These are phyloP conservation scores for Eragrostis tef DNA, from an alignment of 202 grass and related monocot genomes.

Conservation along the genomic window DNA sequence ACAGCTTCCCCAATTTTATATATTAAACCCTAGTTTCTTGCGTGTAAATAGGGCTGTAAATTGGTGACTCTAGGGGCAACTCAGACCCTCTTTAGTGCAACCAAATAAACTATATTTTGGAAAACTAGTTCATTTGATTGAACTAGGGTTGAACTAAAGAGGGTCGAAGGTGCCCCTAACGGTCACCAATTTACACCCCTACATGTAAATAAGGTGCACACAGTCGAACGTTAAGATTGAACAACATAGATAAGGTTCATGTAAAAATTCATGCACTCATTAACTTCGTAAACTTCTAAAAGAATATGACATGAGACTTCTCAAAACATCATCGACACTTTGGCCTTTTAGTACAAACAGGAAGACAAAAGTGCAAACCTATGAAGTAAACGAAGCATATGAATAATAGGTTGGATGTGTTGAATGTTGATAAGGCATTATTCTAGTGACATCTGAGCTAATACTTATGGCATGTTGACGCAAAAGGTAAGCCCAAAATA, in stretches of 20 bases:
- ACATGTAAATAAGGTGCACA: no score
- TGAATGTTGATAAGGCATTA: slow-evolving; percentile 18
- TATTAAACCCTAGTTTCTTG: slow-evolving; percentile 19
- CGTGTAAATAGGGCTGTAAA: slow-evolving; percentile 5
- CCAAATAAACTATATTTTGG: no score
- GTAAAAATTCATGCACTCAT: no score
- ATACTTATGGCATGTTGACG: slow-evolving; percentile 26
- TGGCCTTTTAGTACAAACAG: slow-evolving; percentile 4
- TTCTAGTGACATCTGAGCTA: neutral
- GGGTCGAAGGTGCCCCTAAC: no score
- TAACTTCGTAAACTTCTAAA: no score
- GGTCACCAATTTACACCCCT: no score
- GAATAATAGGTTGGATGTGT: slow-evolving; percentile 12
- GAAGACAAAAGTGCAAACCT: slow-evolving; percentile 24
- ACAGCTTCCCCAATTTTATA: neutral
- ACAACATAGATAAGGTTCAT: no score
- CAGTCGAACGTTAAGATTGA: no score
- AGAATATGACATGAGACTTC: neutral
- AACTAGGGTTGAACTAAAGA: no score
- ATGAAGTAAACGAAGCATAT: slow-evolving; percentile 2
- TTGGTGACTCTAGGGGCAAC: no score
- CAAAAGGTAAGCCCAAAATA: slow-evolving; percentile 5
- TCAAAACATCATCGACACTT: slow-evolving; percentile 11
- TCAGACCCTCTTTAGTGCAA: no score
- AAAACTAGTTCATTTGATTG: no score